Base-by-base conservation (phyloP, 2,329 filamentous ascomycete species). In the Rhynchosporium agropyri region DNA sequence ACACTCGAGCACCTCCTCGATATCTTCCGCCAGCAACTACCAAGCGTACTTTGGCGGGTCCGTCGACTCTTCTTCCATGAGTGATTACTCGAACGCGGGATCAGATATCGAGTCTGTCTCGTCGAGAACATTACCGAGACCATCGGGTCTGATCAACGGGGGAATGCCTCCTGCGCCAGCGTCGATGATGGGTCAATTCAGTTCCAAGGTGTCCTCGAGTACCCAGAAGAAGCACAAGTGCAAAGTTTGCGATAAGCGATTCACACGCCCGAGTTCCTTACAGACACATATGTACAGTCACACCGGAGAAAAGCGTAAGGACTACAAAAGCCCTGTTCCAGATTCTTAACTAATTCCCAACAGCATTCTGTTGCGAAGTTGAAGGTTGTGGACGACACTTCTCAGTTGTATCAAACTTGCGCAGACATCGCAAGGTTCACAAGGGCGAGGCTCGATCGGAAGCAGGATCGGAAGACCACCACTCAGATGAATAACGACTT, bases 151-250 rank as follows among this genome's bases (percentile, higher is more conserved):
- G 13, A 74, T 89, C 80, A 49, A 86, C 83, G 63, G 83, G 82
- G 67, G 83, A 88, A 38, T 72, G 29, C 91, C 92, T 1, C 92
- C 92, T 0, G 92, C 92, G 20, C 93, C 92, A 1, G 91, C 96
- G 74, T 96, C 93, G 0, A 97, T 99, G 92, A 99, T 99, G 95
- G 88, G 92, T 58, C 93, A 96, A 73, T 98, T 98, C 80, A 97
- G 91, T 78, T 97, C 94, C 67, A 97, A 97, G 79, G 89, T 97
- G 58, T 93, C 92, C 0, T 93, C 91, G 20, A 97, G 92, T 79
- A 95, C 94, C 9, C 92, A 97, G 76, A 98, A 98, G 87, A 98
- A 98, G 83, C 95, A 98, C 81, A 97, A 97, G 82, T 98, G 94
- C 85, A 97, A 97, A 80, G 91, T 98, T 64, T 98, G 94, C 81